Percentiles rank a stretch among this genome's conserved stretches.
phyloP scores from a whole-genome alignment of 441 rosid species.

The Populus tomentosa region DNA sequence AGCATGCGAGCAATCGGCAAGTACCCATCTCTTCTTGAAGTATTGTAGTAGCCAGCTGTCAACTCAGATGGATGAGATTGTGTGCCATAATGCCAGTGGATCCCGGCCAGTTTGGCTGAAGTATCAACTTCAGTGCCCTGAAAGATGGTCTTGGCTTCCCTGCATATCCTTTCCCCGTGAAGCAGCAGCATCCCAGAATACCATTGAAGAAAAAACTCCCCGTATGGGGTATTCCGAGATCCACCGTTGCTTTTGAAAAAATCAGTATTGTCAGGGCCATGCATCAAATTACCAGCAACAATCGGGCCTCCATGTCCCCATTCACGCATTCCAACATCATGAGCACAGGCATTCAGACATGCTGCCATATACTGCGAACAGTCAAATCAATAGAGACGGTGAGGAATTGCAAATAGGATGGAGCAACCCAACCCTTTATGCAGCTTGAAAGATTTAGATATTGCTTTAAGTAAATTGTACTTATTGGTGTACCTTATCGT shows the following conservation, averaged over 20 bases:
- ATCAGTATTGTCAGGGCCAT: slow-evolving; percentile 36
- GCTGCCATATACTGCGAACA: slow-evolving; percentile 44
- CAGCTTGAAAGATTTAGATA: neutral
- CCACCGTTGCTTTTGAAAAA: slow-evolving; percentile 40
- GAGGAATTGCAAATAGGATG: neutral
- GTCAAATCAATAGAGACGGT: neutral
- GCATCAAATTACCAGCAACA: slow-evolving; percentile 31
- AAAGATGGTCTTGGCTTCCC: slow-evolving; percentile 38
- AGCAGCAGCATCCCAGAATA: slow-evolving; percentile 42
- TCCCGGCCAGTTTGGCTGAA: slow-evolving; percentile 40
- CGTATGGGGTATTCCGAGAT: slow-evolving; percentile 39
- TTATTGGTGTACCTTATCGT: slow-evolving; percentile 40
- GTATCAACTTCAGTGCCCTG: slow-evolving; percentile 25
- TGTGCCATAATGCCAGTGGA: slow-evolving; percentile 46
- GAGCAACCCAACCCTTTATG: too few species aligned
- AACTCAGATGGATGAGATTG: slow-evolving; percentile 43
- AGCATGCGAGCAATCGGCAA: slow-evolving; percentile 41
- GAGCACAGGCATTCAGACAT: slow-evolving; percentile 37
- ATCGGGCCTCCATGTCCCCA: slow-evolving; percentile 45
- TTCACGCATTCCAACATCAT: slow-evolving; percentile 32
- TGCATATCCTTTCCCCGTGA: slow-evolving; percentile 48
- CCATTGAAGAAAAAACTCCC: slow-evolving; percentile 46
- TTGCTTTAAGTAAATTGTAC: neutral
- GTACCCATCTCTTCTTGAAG: slow-evolving; percentile 39
- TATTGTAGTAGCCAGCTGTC: slow-evolving; percentile 50